A percentile compares a stretch with the other conserved stretches of the same genome.
Evolutionary conservation across 1,139 yeast species (phyloP).

Genomic region (Chernovozyma aurita): DNA sequence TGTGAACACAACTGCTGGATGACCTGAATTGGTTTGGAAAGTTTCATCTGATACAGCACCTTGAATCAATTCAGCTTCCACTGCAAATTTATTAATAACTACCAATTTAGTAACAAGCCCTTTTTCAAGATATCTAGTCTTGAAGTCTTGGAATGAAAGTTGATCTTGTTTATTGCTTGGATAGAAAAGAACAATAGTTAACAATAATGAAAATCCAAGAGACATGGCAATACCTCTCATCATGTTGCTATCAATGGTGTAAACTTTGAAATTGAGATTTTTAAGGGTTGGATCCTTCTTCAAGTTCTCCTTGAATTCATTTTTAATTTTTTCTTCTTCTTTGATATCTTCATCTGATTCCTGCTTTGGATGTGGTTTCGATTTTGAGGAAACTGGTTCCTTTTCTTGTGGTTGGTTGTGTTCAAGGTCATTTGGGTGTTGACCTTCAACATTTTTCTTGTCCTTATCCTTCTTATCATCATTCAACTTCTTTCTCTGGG

Average conservation of each 20-base stretch:
- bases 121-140: constrained; percentile 72
- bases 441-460: no score
- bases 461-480: constrained; percentile 8
- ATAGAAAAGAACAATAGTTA: constrained; percentile 13
- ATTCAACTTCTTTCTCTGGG: constrained; percentile 2
- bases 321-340: constrained; percentile 18
- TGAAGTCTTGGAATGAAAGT: constrained; percentile 89
- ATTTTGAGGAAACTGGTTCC: no score
- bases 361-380: not conserved
- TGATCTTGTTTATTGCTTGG: constrained; percentile 27
- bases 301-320: constrained; percentile 30
- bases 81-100: constrained; percentile 76
- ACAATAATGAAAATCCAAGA: constrained; percentile 8
- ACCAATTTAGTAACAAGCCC: constrained; percentile 75
- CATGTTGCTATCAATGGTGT: constrained; percentile 19
- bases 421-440: no score
- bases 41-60: constrained; percentile 47
- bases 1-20: constrained; percentile 53
- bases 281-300: constrained; percentile 29
- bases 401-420: no score
- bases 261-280: constrained; percentile 29
- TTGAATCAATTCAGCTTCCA: constrained; percentile 66
- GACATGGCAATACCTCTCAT: constrained; percentile 9
- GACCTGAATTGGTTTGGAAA: constrained; percentile 30
- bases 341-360: not conserved